Percentiles rank a stretch among this genome's conserved stretches.
Conservation (phyloP, 148 eudicot species). For the Fagopyrum tataricum region DNA sequence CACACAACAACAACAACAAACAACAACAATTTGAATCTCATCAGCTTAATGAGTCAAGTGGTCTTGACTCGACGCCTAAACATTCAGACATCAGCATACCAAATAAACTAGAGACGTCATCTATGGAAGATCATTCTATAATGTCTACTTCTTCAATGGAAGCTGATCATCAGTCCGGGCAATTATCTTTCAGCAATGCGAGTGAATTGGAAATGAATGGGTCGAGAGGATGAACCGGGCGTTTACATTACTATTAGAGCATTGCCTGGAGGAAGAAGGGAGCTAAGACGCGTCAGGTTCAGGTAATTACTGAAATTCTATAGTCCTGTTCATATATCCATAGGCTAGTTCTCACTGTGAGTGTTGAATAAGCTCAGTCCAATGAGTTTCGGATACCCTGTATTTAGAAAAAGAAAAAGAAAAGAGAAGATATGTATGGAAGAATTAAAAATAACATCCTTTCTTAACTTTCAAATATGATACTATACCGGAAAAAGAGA, state of each 20-base stretch:
- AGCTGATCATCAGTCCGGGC: slow-evolving; percentile 70
- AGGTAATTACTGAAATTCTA: slow-evolving; percentile 35
- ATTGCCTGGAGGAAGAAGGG: slow-evolving; percentile 75
- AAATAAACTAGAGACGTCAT: slow-evolving; percentile 76
- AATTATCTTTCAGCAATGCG: slow-evolving; percentile 78
- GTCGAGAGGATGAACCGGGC: slow-evolving; percentile 97
- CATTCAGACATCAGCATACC: slow-evolving; percentile 72
- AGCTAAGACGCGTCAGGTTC: slow-evolving; percentile 96
- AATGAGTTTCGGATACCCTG: too few relatives aligned
- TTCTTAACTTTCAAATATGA: too few relatives aligned
- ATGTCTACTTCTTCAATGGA: slow-evolving; percentile 76
- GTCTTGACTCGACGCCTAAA: slow-evolving; percentile 65
- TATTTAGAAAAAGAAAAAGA: too few relatives aligned
- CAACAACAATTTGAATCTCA: slow-evolving; percentile 39
- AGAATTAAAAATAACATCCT: too few relatives aligned
- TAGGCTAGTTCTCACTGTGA: background rate
- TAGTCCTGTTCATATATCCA: background rate
- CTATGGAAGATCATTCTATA: slow-evolving; percentile 56
- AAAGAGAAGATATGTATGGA: too few relatives aligned
- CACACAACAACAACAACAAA: slow-evolving; percentile 24
- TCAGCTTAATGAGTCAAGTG: slow-evolving; percentile 50
- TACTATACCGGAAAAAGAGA: too few relatives aligned
- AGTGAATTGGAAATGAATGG: slow-evolving; percentile 91
- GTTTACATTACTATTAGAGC: slow-evolving; percentile 92
- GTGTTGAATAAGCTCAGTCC: too few relatives aligned